phyloP scores from a whole-genome alignment of 768 basidiomycete species.

The Rhodocollybia butyracea region DNA sequence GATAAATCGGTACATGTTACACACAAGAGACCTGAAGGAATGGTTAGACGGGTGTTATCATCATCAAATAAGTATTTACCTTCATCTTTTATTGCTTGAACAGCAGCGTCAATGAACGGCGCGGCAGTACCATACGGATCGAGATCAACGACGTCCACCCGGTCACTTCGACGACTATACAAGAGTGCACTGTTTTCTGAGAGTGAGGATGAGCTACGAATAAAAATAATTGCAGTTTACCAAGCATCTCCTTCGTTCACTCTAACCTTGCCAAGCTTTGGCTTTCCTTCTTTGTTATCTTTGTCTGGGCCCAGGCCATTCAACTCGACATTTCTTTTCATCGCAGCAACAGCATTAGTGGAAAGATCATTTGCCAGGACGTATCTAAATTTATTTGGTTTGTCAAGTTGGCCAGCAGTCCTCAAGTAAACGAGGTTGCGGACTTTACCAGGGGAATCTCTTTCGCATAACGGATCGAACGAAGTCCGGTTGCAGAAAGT shows the following conservation, averaged over 20 bases:
- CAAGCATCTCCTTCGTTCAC: conserved; percentile 95
- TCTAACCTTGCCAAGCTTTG: conserved; percentile 52
- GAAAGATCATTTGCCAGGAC: conserved; percentile 95
- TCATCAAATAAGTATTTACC: conserved; percentile 39
- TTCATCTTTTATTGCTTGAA: conserved; percentile 85
- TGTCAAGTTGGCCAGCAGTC: neutral
- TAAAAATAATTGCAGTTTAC: conserved; percentile 37
- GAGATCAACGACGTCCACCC: conserved; percentile 94
- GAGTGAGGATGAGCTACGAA: neutral
- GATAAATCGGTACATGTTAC: conserved; percentile 97
- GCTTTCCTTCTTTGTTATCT: conserved; percentile 13
- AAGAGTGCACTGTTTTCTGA: conserved; percentile 64
- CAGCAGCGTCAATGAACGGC: conserved; percentile 93
- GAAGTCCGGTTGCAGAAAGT: conserved; percentile 91
- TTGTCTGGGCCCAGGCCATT: conserved; percentile 57
- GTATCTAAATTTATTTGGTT: conserved; percentile 47
- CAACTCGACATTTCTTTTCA: conserved; percentile 79
- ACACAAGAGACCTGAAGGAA: conserved; percentile 71
- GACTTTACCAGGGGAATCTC: conserved; percentile 92
- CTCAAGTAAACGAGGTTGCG: conserved; percentile 18
- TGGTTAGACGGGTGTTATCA: neutral
- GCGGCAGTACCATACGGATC: conserved; percentile 98
- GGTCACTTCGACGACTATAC: conserved; percentile 81
- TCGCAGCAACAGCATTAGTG: conserved; percentile 76
- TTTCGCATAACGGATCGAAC: conserved; percentile 95